Conservation (phyloP, 164 flowering plant species). For the Brasenia schreberi region DNA sequence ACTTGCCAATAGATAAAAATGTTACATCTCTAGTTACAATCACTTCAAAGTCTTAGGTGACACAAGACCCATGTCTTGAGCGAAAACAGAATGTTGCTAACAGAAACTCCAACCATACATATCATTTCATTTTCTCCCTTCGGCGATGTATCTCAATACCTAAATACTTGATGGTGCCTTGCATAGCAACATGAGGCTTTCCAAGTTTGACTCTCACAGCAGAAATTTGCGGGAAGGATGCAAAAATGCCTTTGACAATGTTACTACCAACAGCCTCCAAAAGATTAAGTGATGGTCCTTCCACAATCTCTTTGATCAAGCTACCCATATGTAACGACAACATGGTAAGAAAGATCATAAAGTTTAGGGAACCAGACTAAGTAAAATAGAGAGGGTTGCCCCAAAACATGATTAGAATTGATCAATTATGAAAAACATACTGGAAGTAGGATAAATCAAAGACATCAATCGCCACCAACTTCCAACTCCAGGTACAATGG, state of each 20-base stretch:
- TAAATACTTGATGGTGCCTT: constrained; percentile 62
- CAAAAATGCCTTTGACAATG: constrained; percentile 46
- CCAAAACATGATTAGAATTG: neutral
- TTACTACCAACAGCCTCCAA: constrained; percentile 71
- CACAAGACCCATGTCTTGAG: too few relatives aligned
- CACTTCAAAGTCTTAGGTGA: too few relatives aligned
- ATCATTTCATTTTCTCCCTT: constrained; percentile 1
- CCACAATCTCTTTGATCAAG: constrained; percentile 49
- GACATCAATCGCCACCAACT: too few relatives aligned
- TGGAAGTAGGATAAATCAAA: neutral
- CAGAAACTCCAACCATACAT: too few relatives aligned
- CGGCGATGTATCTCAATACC: constrained; percentile 59
- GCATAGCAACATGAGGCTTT: constrained; percentile 88
- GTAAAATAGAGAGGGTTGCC: neutral
- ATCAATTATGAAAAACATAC: neutral
- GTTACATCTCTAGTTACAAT: too few relatives aligned
- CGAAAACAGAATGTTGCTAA: too few relatives aligned
- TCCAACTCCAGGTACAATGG: too few relatives aligned
- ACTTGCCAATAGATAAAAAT: too few relatives aligned
- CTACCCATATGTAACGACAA: constrained; percentile 19
- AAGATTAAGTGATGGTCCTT: constrained; percentile 63
- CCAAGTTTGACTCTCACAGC: constrained; percentile 64
- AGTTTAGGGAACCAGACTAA: neutral
- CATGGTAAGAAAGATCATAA: neutral
- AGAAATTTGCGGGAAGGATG: constrained; percentile 40